phyloP scores from a whole-genome alignment of 192 early-diverging fungal species.

The Mortierella alpina region DNA sequence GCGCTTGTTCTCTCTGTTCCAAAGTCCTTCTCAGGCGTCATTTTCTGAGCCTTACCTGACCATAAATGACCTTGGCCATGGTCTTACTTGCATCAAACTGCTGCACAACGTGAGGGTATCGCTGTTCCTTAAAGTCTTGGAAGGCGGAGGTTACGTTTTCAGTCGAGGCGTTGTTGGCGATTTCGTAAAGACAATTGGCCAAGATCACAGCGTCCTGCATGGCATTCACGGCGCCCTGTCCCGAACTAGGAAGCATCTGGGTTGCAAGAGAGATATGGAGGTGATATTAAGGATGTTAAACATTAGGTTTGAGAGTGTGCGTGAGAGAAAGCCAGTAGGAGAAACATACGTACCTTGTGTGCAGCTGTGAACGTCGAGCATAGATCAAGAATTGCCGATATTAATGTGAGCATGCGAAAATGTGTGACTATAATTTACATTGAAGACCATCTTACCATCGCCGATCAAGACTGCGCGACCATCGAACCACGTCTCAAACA shows the following conservation, averaged over 20 bases:
- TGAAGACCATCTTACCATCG: conserved; percentile 18
- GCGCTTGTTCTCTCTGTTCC: too few relatives aligned
- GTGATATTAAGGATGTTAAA: not conserved
- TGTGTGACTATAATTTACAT: not conserved
- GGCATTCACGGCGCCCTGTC: conserved; percentile 41
- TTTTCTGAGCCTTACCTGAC: conserved; percentile 12
- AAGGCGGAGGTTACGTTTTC: conserved; percentile 17
- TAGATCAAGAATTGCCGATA: too few relatives aligned
- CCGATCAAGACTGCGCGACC: conserved; percentile 27
- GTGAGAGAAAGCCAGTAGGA: not conserved
- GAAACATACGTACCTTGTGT: conserved; percentile 17
- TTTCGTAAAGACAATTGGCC: conserved; percentile 29
- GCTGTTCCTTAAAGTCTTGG: conserved; percentile 22
- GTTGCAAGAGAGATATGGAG: not conserved
- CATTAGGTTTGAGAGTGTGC: not conserved
- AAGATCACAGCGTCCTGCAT: conserved; percentile 38
- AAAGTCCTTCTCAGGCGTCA: conserved; percentile 8
- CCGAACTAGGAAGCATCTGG: conserved; percentile 38
- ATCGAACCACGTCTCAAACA: conserved; percentile 50
- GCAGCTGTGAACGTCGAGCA: conserved; percentile 2
- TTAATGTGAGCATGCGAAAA: not conserved
- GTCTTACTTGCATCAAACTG: conserved; percentile 27
- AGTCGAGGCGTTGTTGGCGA: not conserved
- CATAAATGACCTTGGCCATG: conserved; percentile 18
- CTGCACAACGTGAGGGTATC: conserved; percentile 23